Base-by-base conservation (phyloP, 179 eudicot species). In the Amaranthus tricolor region DNA sequence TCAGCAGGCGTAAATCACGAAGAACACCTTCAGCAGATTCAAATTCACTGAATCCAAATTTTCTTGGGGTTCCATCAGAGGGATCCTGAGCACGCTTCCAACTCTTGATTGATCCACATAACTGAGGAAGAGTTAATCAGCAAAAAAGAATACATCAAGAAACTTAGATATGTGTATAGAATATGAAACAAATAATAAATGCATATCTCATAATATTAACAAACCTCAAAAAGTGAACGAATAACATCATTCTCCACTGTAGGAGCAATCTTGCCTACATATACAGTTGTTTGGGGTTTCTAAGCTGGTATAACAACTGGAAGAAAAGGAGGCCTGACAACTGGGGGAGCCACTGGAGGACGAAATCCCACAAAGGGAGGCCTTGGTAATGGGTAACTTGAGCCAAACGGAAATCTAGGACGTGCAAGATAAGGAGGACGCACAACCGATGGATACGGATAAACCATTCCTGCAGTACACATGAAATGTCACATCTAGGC, bases 51-150 rank as follows among this genome's bases (percentile, higher is more conserved):
- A 93, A 85, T 3, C 97, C 99, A 83, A 86, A 95, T 66, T 88
- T 85, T 85, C 80, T 88, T 19, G 88, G 89, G 2, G 90, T 75
- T 61, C 97, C 98, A 85, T 77, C 85, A 53, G 98, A 77, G 5
- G 98, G 96, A 85, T 87, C 96, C 76, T 91, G 98, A 75, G 88
- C 82, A 66, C 97, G 98, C 82, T 93, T 96, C 99, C 98, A 96
- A 75, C 86, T 91, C 88, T 93, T 96, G 54, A 96, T 90, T 57
- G 96, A 92, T 70, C 99, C 99, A 82, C 98, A 96, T 47, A 96
- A 87, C 99, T 96, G 80, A 78, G 85, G 16, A 77, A 77, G 71
- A 48, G 44, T 77, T 52, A 66, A 50, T 45, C 55, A 73, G 57
- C 69, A 77, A n/a, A 31, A 15, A 7, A 55, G 6, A 31, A 52